phyloP scores from a whole-genome alignment of 371 early-diverging fungal species.

The Rhizopus delemar region DNA sequence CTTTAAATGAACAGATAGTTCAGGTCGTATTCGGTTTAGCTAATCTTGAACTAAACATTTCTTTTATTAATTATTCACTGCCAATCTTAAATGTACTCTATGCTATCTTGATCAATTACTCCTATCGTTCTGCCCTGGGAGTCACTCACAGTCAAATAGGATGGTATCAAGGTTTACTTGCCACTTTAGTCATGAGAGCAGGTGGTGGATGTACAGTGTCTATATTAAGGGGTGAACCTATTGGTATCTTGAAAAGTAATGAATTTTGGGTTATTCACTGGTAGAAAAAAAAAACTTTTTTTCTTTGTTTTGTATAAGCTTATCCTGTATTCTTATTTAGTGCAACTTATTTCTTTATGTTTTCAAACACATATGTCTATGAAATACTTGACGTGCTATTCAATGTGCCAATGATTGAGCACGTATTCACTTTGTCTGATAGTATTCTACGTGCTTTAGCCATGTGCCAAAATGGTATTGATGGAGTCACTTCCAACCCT shows the following conservation, averaged over 20 bases:
- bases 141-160: constrained; percentile 44
- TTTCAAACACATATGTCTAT: constrained; percentile 38
- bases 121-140: constrained; percentile 55
- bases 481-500: constrained; percentile 49
- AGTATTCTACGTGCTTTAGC: constrained; percentile 48
- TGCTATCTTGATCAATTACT: constrained; percentile 56
- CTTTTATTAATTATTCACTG: constrained; percentile 29
- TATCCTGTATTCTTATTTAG: constrained; percentile 15
- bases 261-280: constrained; percentile 46
- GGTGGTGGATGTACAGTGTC: constrained; percentile 58
- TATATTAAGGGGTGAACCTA: constrained; percentile 43
- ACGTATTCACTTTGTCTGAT: constrained; percentile 52
- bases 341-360: constrained; percentile 44
- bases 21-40: constrained; percentile 32
- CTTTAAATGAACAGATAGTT: constrained; percentile 35
- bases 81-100: constrained; percentile 53
- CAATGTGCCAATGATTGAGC: constrained; percentile 40
- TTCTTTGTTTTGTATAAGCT: neutral
- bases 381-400: constrained; percentile 36
- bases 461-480: constrained; percentile 53
- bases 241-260: constrained; percentile 45
- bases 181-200: constrained; percentile 55
- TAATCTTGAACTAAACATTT: constrained; percentile 28
- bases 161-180: constrained; percentile 58
- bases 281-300: constrained; percentile 23